Conservation (phyloP, 768 basidiomycete genomes). For the Brasilioporus rufonigricans region DNA sequence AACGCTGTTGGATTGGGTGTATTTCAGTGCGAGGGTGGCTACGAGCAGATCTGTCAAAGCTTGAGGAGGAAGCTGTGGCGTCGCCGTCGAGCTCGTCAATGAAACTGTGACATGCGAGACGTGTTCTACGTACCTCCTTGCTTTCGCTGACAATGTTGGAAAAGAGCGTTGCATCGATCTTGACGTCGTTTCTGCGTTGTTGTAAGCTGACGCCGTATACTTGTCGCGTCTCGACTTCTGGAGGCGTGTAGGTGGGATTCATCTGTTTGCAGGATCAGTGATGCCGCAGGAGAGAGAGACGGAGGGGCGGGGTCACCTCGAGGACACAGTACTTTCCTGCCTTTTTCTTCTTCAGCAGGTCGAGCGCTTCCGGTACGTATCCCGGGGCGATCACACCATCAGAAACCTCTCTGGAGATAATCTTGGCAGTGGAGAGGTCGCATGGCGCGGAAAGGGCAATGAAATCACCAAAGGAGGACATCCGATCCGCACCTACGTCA, state of each 20-base stretch:
- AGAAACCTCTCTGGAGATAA: slow-evolving; percentile 98
- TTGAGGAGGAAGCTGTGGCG: slow-evolving; percentile 60
- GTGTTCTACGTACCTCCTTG: slow-evolving; percentile 59
- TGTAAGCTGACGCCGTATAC: slow-evolving; percentile 91
- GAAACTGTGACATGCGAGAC: not conserved
- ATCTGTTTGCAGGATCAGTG: slow-evolving; percentile 53
- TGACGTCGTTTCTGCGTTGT: slow-evolving; percentile 87
- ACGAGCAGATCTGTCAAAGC: slow-evolving; percentile 93
- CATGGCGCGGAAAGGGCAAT: slow-evolving; percentile 92
- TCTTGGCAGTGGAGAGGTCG: slow-evolving; percentile 91
- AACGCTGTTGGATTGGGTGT: slow-evolving; percentile 99
- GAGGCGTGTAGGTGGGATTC: slow-evolving; percentile 78
- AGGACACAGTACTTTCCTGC: slow-evolving; percentile 98
- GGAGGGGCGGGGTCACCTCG: slow-evolving; percentile 50
- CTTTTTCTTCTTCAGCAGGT: slow-evolving; percentile 93
- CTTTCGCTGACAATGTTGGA: slow-evolving; percentile 86
- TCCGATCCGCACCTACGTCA: slow-evolving; percentile 83
- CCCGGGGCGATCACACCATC: slow-evolving; percentile 98
- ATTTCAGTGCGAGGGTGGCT: slow-evolving; percentile 95
- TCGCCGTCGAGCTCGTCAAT: not conserved
- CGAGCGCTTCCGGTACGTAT: slow-evolving; percentile 83
- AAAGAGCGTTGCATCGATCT: slow-evolving; percentile 80
- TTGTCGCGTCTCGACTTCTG: slow-evolving; percentile 85
- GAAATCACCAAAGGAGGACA: slow-evolving; percentile 99
- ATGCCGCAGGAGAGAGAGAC: not conserved